These are phyloP conservation scores for Codiaeum variegatum DNA, from an alignment of 441 rosid species.

Conservation along the genomic window DNA sequence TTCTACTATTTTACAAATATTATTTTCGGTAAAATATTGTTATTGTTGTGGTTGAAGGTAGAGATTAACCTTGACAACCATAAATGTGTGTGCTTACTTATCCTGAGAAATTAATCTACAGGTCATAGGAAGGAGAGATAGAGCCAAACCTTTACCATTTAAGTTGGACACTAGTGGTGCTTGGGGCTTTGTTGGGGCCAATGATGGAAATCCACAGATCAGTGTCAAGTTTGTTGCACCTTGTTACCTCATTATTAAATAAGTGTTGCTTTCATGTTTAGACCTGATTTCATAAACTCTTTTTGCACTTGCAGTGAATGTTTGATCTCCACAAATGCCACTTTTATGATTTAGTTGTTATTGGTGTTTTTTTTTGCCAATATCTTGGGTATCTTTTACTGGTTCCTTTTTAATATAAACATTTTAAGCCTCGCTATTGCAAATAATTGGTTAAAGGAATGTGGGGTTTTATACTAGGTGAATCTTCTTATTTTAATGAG, in stretches of 20 bases:
- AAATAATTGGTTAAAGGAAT: background rate
- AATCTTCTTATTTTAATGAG: background rate
- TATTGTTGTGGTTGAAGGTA: background rate
- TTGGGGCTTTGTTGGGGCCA: slow-evolving; percentile 88
- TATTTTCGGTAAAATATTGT: background rate
- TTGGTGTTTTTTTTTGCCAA: too few relatives aligned
- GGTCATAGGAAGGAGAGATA: slow-evolving; percentile 96
- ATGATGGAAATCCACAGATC: slow-evolving; percentile 77
- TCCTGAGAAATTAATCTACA: slow-evolving; percentile 25
- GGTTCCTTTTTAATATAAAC: background rate
- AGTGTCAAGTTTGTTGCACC: slow-evolving; percentile 84
- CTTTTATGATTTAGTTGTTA: background rate
- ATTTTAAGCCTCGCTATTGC: background rate
- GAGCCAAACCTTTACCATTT: slow-evolving; percentile 87
- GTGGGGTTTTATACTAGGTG: background rate
- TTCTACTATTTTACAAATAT: background rate
- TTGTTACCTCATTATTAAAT: slow-evolving; percentile 83
- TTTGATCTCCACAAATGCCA: background rate
- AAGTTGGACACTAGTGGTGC: slow-evolving; percentile 77
- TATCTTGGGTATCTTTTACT: background rate
- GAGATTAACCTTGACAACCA: background rate
- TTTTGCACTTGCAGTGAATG: background rate
- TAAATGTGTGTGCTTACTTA: background rate
- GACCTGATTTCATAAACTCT: background rate
- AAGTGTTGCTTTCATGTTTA: slow-evolving; percentile 13